Evolutionary conservation across 1,284 basidiomycete species (phyloP).

Genomic region (Fomitopsis palustris): DNA sequence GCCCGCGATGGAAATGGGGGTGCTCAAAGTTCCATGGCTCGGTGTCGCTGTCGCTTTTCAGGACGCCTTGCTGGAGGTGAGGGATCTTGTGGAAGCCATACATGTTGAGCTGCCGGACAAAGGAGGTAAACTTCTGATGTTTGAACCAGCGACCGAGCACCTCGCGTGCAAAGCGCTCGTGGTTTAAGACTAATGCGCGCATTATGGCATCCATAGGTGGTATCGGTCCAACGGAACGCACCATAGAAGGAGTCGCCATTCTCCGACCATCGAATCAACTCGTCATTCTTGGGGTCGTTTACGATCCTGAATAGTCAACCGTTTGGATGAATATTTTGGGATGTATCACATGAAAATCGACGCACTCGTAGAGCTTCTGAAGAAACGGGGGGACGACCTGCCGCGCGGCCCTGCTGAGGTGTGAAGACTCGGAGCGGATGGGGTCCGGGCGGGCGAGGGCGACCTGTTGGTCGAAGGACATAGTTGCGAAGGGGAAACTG

Average conservation of each 20-base stretch:
- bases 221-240: conserved; percentile 20
- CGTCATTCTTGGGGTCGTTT: conserved; percentile 77
- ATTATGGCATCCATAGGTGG: conserved; percentile 7
- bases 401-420: conserved; percentile 49
- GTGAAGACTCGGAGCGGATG: conserved; percentile 36
- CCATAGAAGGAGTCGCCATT: conserved; percentile 68
- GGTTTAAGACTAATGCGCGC: conserved; percentile 73
- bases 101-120: conserved; percentile 97
- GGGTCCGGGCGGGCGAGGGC: conserved; percentile 42
- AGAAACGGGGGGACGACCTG: conserved; percentile 82
- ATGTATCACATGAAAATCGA: background rate
- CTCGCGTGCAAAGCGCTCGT: conserved; percentile 90
- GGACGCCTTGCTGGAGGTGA: conserved; percentile 92
- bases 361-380: conserved; percentile 87
- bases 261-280: conserved; percentile 89
- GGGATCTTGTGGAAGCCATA: conserved; percentile 96
- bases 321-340: background rate
- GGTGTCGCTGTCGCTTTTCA: conserved; percentile 77
- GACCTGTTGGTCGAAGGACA: conserved; percentile 43
- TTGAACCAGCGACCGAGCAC: conserved; percentile 95
- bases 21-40: conserved; percentile 96
- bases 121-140: conserved; percentile 91
- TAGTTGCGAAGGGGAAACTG: conserved; percentile 11
- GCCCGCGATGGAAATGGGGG: conserved; percentile 84
- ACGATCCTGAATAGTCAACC: conserved; percentile 68